These are phyloP conservation scores for Lumnitzera littorea DNA, from an alignment of 345 rosid species.

Conservation along the genomic window DNA sequence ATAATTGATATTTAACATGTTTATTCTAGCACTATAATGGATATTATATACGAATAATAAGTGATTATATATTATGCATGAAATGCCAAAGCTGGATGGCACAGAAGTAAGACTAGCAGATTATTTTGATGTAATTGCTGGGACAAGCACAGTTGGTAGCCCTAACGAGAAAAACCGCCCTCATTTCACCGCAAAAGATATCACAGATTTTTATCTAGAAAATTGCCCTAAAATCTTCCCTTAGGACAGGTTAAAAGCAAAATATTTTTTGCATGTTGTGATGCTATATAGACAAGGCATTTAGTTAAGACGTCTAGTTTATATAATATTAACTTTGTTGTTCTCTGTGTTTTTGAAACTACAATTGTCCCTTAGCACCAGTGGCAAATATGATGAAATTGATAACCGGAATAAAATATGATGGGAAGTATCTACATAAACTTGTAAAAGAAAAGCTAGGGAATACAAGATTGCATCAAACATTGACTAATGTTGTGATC, in stretches of 20 bases:
- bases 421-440: conserved; percentile 23
- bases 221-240: conserved; percentile 28
- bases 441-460: conserved; percentile 19
- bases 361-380: conserved; percentile 8
- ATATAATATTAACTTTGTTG: no score
- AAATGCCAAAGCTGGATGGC: conserved; percentile 20
- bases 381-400: conserved; percentile 6
- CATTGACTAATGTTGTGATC: conserved; percentile 28
- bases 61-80: no score
- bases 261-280: no score
- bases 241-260: conserved; percentile 6
- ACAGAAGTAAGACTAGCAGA: conserved; percentile 25
- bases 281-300: no score
- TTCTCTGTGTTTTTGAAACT: no score
- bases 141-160: conserved; percentile 30
- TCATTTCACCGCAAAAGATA: conserved; percentile 27
- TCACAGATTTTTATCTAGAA: conserved; percentile 13
- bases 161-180: conserved; percentile 25
- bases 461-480: conserved; percentile 14
- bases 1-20: no score
- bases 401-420: conserved; percentile 22
- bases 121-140: conserved; percentile 25
- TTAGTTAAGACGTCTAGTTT: no score
- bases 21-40: no score
- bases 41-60: no score